phyloP scores from a whole-genome alignment of 768 basidiomycete species.

The Flagelloscypha sp. region DNA sequence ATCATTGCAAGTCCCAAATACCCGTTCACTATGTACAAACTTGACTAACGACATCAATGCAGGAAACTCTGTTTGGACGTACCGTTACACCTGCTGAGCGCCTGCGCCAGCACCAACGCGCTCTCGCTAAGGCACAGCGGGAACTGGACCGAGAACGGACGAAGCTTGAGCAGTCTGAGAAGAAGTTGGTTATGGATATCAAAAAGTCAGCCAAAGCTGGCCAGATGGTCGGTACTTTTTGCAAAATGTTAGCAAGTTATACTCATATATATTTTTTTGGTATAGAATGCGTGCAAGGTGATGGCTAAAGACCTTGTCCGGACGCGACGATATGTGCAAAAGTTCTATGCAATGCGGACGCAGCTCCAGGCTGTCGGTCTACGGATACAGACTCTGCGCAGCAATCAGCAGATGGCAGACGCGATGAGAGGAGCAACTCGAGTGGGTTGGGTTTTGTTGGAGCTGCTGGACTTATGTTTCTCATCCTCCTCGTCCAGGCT shows the following conservation, averaged over 20 bases:
- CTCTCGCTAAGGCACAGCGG: constrained; percentile 93
- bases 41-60: constrained; percentile 10
- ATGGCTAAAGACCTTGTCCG: constrained; percentile 99
- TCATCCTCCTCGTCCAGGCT: constrained; percentile 45
- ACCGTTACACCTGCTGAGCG: constrained; percentile 94
- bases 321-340: constrained; percentile 90
- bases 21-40: constrained; percentile 1
- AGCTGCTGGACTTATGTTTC: no score
- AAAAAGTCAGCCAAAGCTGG: constrained; percentile 94
- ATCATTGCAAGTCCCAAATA: constrained; percentile 52
- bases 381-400: constrained; percentile 91
- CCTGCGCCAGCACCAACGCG: constrained; percentile 91
- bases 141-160: constrained; percentile 93
- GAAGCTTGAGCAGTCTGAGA: constrained; percentile 94
- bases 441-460: no score
- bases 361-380: constrained; percentile 94
- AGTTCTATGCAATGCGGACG: constrained; percentile 98
- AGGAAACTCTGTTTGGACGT: constrained; percentile 95
- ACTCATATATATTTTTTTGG: constrained; percentile 13
- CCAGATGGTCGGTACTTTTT: constrained; percentile 62
- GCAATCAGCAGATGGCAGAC: constrained; percentile 98
- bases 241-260: constrained; percentile 3
- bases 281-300: constrained; percentile 94
- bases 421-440: constrained; percentile 98
- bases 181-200: constrained; percentile 92